phyloP scores from a whole-genome alignment of 1,284 basidiomycete genomes.

The Trichosporon sp. region DNA sequence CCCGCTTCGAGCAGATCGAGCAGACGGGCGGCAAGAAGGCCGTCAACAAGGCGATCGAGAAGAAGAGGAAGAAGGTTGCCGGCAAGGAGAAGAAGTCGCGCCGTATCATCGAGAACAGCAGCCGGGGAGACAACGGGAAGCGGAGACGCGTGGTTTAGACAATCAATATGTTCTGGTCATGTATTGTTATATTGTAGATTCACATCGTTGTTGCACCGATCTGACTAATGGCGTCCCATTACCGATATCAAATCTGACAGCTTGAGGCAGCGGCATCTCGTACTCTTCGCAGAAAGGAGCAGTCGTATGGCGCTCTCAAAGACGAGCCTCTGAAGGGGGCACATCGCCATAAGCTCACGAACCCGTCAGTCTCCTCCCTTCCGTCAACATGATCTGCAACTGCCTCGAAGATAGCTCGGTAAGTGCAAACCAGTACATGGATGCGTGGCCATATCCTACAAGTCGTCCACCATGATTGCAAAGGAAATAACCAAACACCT shows the following conservation, averaged over 20 bases:
- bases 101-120: constrained; percentile 11
- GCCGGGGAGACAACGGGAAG: constrained; percentile 22
- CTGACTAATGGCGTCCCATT: no score
- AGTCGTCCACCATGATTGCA: constrained; percentile 16
- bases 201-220: no score
- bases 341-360: neutral
- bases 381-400: neutral
- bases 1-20: constrained; percentile 71
- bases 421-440: constrained; percentile 22
- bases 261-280: no score
- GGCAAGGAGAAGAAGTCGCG: constrained; percentile 76
- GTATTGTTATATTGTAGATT: constrained; percentile 4
- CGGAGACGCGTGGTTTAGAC: constrained; percentile 15
- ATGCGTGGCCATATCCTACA: constrained; percentile 26
- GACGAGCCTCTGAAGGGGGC: no score
- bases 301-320: no score
- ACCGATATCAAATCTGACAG: no score
- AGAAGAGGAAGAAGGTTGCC: constrained; percentile 76
- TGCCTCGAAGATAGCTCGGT: neutral
- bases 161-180: neutral
- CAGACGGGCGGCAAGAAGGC: constrained; percentile 68
- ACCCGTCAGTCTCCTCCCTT: neutral
- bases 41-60: constrained; percentile 81
- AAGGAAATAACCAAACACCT: constrained; percentile 9
- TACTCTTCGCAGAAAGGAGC: no score